Base-by-base conservation (phyloP, 805 yeast genomes). In the Sugiyamaella valdiviana region DNA sequence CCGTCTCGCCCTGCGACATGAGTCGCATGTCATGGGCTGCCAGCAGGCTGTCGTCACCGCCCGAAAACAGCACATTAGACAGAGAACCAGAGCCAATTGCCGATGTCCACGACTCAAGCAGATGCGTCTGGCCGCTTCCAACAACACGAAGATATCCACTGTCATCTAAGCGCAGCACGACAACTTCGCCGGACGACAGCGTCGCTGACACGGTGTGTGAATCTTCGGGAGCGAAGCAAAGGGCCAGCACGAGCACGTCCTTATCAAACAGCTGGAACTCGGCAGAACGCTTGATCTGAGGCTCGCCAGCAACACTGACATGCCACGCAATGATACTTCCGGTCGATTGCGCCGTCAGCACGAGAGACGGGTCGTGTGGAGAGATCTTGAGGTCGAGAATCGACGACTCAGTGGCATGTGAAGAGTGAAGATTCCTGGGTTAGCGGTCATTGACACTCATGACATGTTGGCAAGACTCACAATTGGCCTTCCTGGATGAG, bases 41-140 rank as follows among this genome's bases (percentile, higher is more conserved):
- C 12, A 91, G 67, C 14, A 72, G 67, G 5, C 84, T 75, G 66
- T 93, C 98, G 62, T 91, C 99, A 14, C 98, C 98, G 3, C 98
- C 99, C 3, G 69, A 57, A 47, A 82, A 84, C 0, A 88, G 70
- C 0, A 86, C 79, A 49, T 79, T 67, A 14, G 70, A 62, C 38
- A 83, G 61, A 7, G 44, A 24, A 20, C 45, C 39, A 2, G 75
- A 76, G 6, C 77, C 77, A 6, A 81, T 85, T 1, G 78, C 78
- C 5, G 87, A 85, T 4, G 85, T 85, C 98, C 98, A 90, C 51
- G 95, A 86, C 64, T 91, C 96, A 29, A 89, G 65, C 7, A 75
- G 72, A 63, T 91, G 97, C 0, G 64, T 49, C 0, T 74, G 62
- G 7, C 61, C 50, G 32, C 76, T 20, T 3, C 42, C 65, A n/a